phyloP scores from a whole-genome alignment of 108 stramenopile species.

The Aurantiochytrium sp. region DNA sequence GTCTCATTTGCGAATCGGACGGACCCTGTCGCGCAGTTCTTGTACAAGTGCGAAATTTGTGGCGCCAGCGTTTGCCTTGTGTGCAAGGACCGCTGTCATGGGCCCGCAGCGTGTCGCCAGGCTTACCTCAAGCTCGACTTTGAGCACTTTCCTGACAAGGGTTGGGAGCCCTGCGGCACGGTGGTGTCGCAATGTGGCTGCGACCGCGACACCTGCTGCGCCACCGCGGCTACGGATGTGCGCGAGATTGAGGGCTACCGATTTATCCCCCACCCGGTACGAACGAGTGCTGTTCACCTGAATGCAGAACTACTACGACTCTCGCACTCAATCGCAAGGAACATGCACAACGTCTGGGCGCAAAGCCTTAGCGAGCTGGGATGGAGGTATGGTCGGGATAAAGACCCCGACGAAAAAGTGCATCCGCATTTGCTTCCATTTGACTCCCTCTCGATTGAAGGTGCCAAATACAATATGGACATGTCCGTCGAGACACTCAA shows the following conservation, averaged over 20 bases:
- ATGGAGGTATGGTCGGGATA: background rate
- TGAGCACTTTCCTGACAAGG: background rate
- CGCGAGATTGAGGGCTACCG: background rate
- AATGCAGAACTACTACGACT: background rate
- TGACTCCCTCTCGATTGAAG: background rate
- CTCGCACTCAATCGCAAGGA: background rate
- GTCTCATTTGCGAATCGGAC: background rate
- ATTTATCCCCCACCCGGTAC: background rate
- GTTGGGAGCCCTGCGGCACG: background rate
- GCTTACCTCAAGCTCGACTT: background rate
- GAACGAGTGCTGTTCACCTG: background rate
- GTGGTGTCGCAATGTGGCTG: background rate
- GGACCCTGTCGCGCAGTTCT: background rate
- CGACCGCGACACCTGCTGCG: background rate
- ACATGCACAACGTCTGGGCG: constrained; percentile 16
- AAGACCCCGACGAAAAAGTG: background rate
- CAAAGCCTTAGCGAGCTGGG: background rate
- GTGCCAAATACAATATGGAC: constrained; percentile 7
- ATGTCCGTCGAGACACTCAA: constrained; percentile 9
- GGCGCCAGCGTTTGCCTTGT: background rate
- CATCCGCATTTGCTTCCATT: constrained; percentile 1
- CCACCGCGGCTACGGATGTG: background rate
- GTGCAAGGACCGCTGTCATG: constrained; percentile 11
- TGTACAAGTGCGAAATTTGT: background rate
- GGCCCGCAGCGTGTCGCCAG: background rate